phyloP scores from a whole-genome alignment of 2,329 filamentous ascomycete species.

The Hypoxylon rubiginosum region DNA sequence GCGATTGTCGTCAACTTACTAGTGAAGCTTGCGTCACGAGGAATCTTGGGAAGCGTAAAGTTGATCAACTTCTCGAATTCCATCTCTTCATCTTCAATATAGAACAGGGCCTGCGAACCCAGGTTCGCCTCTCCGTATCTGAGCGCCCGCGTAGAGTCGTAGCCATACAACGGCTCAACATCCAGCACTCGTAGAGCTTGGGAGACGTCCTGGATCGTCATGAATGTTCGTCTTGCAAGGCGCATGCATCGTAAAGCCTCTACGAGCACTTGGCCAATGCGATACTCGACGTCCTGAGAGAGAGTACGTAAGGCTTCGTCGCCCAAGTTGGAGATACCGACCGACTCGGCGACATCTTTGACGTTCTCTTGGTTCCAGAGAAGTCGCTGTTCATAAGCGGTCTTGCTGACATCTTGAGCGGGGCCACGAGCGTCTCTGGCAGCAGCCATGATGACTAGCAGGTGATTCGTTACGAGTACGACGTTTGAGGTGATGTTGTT shows the following conservation, averaged over 20 bases:
- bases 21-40: slow-evolving; percentile 91
- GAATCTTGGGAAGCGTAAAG: slow-evolving; percentile 92
- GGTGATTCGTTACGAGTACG: neutral
- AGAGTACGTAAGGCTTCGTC: slow-evolving; percentile 91
- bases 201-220: slow-evolving; percentile 90
- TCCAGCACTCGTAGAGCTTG: slow-evolving; percentile 88
- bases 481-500: neutral
- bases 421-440: slow-evolving; percentile 43
- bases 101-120: slow-evolving; percentile 94
- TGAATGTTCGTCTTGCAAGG: slow-evolving; percentile 84
- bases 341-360: slow-evolving; percentile 94
- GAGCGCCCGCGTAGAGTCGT: slow-evolving; percentile 90
- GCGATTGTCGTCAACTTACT: slow-evolving; percentile 64
- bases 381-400: slow-evolving; percentile 54
- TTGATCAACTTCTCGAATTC: slow-evolving; percentile 99
- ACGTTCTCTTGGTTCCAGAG: slow-evolving; percentile 98
- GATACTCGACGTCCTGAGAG: slow-evolving; percentile 94
- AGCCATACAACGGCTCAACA: slow-evolving; percentile 95
- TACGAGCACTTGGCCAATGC: slow-evolving; percentile 91
- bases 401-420: slow-evolving; percentile 43
- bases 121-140: slow-evolving; percentile 94
- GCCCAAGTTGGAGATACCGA: slow-evolving; percentile 84
- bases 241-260: slow-evolving; percentile 98
- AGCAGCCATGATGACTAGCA: slow-evolving; percentile 43
- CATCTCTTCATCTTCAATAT: slow-evolving; percentile 97